These are phyloP conservation scores for Brassica incana DNA, from an alignment of 345 rosid species.

Conservation along the genomic window DNA sequence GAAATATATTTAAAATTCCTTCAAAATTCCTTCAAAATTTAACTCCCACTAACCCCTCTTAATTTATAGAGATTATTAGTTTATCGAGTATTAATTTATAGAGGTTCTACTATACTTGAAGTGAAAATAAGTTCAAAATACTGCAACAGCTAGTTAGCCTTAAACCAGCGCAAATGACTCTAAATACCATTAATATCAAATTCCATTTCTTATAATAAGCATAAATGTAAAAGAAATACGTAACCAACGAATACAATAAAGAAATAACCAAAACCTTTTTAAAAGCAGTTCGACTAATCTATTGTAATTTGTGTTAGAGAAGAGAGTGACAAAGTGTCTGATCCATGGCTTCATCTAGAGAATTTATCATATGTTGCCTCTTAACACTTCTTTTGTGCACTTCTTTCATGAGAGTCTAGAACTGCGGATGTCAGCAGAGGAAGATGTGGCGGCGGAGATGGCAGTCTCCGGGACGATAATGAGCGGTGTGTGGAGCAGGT, in stretches of 20 bases:
- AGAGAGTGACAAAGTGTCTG: conserved; percentile 1
- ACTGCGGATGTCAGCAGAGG: background rate
- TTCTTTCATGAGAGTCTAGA: conserved; percentile 25
- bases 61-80: no score
- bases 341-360: background rate
- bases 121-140: background rate
- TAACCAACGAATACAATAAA: background rate
- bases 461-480: conserved; percentile 32
- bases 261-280: background rate
- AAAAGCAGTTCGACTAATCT: conserved; percentile 6
- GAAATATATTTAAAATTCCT: no score
- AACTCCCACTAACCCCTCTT: no score
- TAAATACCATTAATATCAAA: conserved; percentile 25
- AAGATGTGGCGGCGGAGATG: conserved; percentile 30
- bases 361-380: background rate
- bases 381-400: conserved; percentile 32
- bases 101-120: background rate
- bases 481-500: conserved; percentile 30
- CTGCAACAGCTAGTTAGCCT: conserved; percentile 30
- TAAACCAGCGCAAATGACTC: conserved; percentile 27
- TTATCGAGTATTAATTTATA: no score
- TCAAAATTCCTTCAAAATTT: no score
- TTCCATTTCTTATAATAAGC: background rate
- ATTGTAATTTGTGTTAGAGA: conserved; percentile 6
- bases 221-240: background rate